Evolutionary conservation across 371 early-diverging fungal genomes (phyloP).

Genomic region (Rhizopus microsporus): DNA sequence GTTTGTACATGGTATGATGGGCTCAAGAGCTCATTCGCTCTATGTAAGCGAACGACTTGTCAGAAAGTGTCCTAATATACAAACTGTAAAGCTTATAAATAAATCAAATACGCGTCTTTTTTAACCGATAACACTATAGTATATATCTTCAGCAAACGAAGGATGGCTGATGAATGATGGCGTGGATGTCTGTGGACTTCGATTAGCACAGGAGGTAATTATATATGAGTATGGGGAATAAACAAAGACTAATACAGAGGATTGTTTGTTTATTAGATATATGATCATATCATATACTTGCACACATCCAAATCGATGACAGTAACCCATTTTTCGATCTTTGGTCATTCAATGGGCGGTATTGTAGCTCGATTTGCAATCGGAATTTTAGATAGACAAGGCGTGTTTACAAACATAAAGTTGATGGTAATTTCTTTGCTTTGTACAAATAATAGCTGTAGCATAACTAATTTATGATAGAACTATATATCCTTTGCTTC

Average conservation of each 20-base stretch:
- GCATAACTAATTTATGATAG: slow-evolving; percentile 3
- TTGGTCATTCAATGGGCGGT: slow-evolving; percentile 11
- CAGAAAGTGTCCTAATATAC: not conserved
- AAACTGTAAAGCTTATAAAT: slow-evolving; percentile 1
- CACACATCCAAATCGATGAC: not conserved
- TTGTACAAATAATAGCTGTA: not conserved
- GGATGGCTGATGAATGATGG: slow-evolving; percentile 3
- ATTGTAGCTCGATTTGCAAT: slow-evolving; percentile 10
- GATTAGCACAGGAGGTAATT: slow-evolving; percentile 10
- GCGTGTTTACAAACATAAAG: slow-evolving; percentile 3
- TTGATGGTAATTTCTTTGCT: slow-evolving; percentile 5
- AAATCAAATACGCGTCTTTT: not conserved
- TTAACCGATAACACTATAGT: not conserved
- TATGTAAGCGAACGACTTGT: not conserved
- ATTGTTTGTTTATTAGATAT: not conserved
- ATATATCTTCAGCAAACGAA: slow-evolving; percentile 8
- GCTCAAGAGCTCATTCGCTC: not conserved
- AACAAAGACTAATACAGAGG: not conserved
- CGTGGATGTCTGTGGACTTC: slow-evolving; percentile 7
- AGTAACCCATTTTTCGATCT: slow-evolving; percentile 5
- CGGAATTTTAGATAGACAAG: slow-evolving; percentile 1
- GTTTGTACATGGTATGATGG: not conserved
- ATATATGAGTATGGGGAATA: not conserved
- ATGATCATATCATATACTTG: slow-evolving; percentile 3
- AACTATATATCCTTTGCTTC: slow-evolving; percentile 8